Evolutionary conservation across 2,329 filamentous ascomycete genomes (phyloP).

Genomic region (Onygenales sp.): DNA sequence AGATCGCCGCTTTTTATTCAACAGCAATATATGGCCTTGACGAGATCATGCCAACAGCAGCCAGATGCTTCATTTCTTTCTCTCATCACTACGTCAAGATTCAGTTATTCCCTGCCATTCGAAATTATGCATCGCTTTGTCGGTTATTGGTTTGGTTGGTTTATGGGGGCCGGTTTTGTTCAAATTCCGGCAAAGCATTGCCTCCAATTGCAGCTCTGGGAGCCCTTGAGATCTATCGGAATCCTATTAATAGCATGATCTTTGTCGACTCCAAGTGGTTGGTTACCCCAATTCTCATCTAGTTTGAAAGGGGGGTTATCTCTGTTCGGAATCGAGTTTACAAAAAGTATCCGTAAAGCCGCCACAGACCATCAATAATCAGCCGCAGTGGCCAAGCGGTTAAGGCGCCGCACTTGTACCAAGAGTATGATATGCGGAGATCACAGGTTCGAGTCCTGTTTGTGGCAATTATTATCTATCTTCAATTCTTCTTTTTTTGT

Average conservation of each 20-base stretch:
- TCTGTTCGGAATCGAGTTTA: not conserved
- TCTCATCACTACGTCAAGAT: too few relatives aligned
- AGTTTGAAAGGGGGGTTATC: not conserved
- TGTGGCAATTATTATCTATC: conserved; percentile 5
- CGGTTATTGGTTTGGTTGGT: too few relatives aligned
- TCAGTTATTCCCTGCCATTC: too few relatives aligned
- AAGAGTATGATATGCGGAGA: not conserved
- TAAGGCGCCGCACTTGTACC: not conserved
- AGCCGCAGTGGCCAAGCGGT: not conserved
- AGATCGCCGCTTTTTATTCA: too few relatives aligned
- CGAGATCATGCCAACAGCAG: too few relatives aligned
- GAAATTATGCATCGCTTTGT: too few relatives aligned
- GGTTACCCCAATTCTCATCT: not conserved
- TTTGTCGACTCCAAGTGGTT: not conserved
- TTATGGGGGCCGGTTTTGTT: too few relatives aligned
- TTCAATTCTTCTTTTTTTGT: too few relatives aligned
- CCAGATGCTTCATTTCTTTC: too few relatives aligned
- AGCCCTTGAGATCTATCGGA: not conserved
- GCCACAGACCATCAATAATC: not conserved
- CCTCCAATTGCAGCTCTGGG: not conserved
- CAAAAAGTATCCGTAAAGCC: not conserved
- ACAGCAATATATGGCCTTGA: too few relatives aligned
- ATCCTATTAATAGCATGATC: not conserved
- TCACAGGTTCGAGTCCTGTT: not conserved
- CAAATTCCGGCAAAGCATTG: too few relatives aligned